Percentiles rank a stretch among this genome's conserved stretches.
Evolutionary conservation across 768 basidiomycete genomes (phyloP).

Genomic region (Rhizopogon vinicolor): DNA sequence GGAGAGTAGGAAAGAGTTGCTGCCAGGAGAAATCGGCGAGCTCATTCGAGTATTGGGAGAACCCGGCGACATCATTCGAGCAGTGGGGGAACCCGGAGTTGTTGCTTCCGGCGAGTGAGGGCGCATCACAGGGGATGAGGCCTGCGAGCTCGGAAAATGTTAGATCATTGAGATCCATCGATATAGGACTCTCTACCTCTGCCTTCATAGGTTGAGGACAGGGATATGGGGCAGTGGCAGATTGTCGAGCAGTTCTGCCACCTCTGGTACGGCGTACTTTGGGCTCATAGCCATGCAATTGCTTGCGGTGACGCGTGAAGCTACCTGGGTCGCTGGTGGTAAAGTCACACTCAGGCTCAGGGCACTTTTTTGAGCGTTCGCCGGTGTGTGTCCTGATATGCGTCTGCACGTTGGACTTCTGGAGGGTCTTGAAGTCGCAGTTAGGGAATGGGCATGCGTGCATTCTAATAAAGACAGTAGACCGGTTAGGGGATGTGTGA

Average conservation of each 20-base stretch:
- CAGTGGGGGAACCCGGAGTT: background rate
- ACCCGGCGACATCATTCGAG: too few species aligned
- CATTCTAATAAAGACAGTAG: slow-evolving; percentile 13
- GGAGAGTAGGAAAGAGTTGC: background rate
- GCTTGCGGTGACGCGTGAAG: slow-evolving; percentile 17
- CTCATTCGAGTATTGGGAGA: too few species aligned
- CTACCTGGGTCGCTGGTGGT: slow-evolving; percentile 14
- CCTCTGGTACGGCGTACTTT: background rate
- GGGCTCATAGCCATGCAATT: slow-evolving; percentile 13
- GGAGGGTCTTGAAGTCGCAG: slow-evolving; percentile 20
- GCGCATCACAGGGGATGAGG: background rate
- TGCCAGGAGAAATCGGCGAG: background rate
- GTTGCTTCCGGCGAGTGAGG: background rate
- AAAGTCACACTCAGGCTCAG: slow-evolving; percentile 10
- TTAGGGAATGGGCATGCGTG: slow-evolving; percentile 12
- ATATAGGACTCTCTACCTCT: background rate
- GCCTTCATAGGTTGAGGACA: background rate
- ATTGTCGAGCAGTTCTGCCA: background rate
- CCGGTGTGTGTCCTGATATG: slow-evolving; percentile 23
- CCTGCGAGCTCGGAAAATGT: background rate
- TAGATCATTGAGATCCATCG: background rate
- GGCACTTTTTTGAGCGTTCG: slow-evolving; percentile 11
- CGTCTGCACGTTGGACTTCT: slow-evolving; percentile 21
- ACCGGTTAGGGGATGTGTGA: background rate
- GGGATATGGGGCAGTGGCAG: slow-evolving; percentile 4